These are phyloP conservation scores for Colletotrichum lini DNA, from an alignment of 2,329 filamentous ascomycete species.

Conservation along the genomic window DNA sequence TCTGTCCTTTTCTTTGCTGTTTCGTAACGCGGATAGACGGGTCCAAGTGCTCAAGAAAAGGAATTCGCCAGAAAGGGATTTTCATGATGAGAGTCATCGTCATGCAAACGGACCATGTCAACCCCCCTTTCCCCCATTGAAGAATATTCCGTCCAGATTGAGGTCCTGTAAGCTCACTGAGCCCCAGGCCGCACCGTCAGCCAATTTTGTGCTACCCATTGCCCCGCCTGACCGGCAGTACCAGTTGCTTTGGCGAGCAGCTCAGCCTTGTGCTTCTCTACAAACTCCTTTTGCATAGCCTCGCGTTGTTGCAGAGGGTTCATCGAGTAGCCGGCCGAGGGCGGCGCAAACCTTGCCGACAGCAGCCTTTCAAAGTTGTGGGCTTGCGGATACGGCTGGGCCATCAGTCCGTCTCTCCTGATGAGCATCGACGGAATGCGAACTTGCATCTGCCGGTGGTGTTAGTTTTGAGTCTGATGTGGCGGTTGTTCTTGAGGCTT, in stretches of 20 bases:
- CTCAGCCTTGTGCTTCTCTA: conserved; percentile 60
- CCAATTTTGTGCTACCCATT: conserved; percentile 57
- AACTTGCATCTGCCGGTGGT: conserved; percentile 63
- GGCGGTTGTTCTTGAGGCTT: conserved; percentile 45
- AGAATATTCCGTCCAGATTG: not conserved
- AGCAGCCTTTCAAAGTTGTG: conserved; percentile 62
- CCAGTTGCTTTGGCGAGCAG: conserved; percentile 58
- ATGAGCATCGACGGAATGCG: conserved; percentile 76
- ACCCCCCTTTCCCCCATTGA: not conserved
- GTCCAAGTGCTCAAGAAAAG: not conserved
- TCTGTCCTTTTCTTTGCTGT: not conserved
- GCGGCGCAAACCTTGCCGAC: conserved; percentile 55
- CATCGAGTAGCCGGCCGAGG: conserved; percentile 54
- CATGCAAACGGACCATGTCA: not conserved
- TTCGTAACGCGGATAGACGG: not conserved
- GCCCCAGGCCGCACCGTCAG: conserved; percentile 45
- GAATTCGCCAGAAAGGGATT: not conserved
- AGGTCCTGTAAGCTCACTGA: conserved; percentile 8
- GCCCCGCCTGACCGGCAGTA: conserved; percentile 53
- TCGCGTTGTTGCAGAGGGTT: conserved; percentile 65
- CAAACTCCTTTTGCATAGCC: conserved; percentile 61
- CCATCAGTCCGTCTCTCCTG: conserved; percentile 65
- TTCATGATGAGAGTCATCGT: not conserved
- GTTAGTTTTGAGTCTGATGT: conserved; percentile 11
- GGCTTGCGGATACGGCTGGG: conserved; percentile 57